Evolutionary conservation across 2,329 filamentous ascomycete species (phyloP), one percentile per base, ranked within the genome.

Genomic region (Aspergillus jensenii): DNA sequence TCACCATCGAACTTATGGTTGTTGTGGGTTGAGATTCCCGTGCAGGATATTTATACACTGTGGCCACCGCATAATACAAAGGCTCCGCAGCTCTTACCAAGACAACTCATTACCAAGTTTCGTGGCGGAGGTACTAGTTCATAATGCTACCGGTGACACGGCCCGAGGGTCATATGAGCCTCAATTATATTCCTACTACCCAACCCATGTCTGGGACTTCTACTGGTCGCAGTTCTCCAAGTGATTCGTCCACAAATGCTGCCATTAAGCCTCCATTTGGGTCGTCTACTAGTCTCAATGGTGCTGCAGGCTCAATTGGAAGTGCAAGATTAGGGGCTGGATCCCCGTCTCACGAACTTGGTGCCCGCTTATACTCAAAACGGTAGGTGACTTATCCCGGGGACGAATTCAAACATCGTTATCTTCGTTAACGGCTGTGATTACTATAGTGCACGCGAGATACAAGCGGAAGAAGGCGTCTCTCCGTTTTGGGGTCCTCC

Each of bases 391-490:
- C 43, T 41, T 59, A 21, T 31, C 44, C 4, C 9, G 27, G 9
- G 27, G n/a, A 9, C 52, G 12, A 35, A 23, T 25, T 27, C 17
- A 41, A 17, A 14, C 21, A 12, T 23, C 27, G 14, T 12, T 25
- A 12, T 12, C 12, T 54, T 45, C 40, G 53, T 60, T 62, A 56
- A 65, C 60, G 8, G 9, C 39, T 48, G 19, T n/a, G 17, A 19
- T 56, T 45, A 39, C 50, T 48, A 23, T 53, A 96, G 93, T 72
- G 93, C 95, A 65, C 86, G 95, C 74, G 95, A 99, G 77, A 97
- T 98, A 62, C 93, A 98, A 79, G 93, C 93, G 55, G 93, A 97
- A 79, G 93, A 98, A 83, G 93, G 93, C 52, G 83, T 96, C 81
- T 72, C 88, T 82, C 71, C 83, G 85, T 88, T 89, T 44, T 98